A percentile compares a stretch with the other conserved stretches of the same genome.
Conservation (phyloP, 768 basidiomycete genomes). For the Boletus rubroflammeus region DNA sequence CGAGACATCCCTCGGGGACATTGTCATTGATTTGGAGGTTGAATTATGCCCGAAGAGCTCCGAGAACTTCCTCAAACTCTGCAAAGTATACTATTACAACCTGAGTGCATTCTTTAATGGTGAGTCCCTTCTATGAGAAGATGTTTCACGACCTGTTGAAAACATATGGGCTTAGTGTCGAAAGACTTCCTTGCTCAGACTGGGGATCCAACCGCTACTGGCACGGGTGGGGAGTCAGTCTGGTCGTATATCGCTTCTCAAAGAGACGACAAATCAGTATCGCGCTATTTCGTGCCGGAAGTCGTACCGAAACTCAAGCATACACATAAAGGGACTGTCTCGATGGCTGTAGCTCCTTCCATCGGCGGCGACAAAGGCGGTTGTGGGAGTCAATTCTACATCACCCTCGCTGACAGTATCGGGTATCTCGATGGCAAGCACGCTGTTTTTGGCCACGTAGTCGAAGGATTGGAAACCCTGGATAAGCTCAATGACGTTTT, state of each 20-base stretch:
- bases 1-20: conserved; percentile 95
- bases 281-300: conserved; percentile 90
- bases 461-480: conserved; percentile 89
- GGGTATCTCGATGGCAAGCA: conserved; percentile 95
- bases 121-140: conserved; percentile 38
- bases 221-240: conserved; percentile 89
- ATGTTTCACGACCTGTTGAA: conserved; percentile 1
- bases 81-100: conserved; percentile 97
- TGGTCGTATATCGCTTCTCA: conserved; percentile 70
- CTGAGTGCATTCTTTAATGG: conserved; percentile 98
- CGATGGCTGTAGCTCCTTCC: conserved; percentile 94
- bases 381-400: conserved; percentile 95
- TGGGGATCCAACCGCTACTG: conserved; percentile 95
- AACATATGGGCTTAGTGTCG: conserved; percentile 55
- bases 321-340: conserved; percentile 79
- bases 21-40: conserved; percentile 94
- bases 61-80: conserved; percentile 96
- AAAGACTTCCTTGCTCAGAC: conserved; percentile 96
- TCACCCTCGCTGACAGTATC: conserved; percentile 86
- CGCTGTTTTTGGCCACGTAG: conserved; percentile 92
- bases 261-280: conserved; percentile 29
- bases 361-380: conserved; percentile 65
- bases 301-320: conserved; percentile 83
- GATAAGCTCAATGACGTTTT: conserved; percentile 92
- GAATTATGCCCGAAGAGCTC: conserved; percentile 87